Percentiles rank a stretch among this genome's conserved stretches.
These are phyloP conservation scores for Erigeron canadensis DNA, from an alignment of 129 eudicot species.

Conservation along the genomic window DNA sequence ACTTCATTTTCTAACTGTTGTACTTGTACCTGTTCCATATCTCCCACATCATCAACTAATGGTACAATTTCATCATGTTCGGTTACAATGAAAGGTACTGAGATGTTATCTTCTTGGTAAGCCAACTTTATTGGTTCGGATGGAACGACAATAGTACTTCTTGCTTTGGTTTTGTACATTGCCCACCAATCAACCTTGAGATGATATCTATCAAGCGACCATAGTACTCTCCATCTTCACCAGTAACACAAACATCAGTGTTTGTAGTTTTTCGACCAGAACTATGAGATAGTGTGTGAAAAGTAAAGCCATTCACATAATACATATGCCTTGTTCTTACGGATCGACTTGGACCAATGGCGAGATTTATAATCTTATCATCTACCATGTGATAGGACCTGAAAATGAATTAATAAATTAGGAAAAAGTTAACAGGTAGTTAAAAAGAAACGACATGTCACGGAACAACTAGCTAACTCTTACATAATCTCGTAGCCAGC, in stretches of 20 bases:
- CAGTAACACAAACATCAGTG: not conserved
- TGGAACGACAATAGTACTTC: conserved; percentile 14
- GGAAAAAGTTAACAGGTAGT: not conserved
- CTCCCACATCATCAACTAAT: too few relatives aligned
- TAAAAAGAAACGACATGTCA: not conserved
- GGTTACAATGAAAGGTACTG: not conserved
- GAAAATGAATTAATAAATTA: not conserved
- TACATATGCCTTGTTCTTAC: not conserved
- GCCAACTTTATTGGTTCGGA: not conserved
- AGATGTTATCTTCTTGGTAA: not conserved
- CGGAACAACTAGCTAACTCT: not conserved
- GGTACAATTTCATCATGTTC: conserved; percentile 4
- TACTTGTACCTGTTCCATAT: too few relatives aligned
- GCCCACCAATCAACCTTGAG: conserved; percentile 16
- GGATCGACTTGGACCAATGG: conserved; percentile 1
- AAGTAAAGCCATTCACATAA: conserved; percentile 1
- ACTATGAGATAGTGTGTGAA: conserved; percentile 2
- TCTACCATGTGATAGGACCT: not conserved
- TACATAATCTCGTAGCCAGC: conserved; percentile 10
- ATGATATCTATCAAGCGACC: not conserved
- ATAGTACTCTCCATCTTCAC: not conserved
- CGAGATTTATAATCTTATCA: too few relatives aligned
- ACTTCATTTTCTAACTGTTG: too few relatives aligned
- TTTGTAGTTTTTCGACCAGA: not conserved
- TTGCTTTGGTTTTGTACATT: conserved; percentile 5